Evolutionary conservation across 2,329 filamentous ascomycete species (phyloP).

Genomic region (Rosellinia necatrix): DNA sequence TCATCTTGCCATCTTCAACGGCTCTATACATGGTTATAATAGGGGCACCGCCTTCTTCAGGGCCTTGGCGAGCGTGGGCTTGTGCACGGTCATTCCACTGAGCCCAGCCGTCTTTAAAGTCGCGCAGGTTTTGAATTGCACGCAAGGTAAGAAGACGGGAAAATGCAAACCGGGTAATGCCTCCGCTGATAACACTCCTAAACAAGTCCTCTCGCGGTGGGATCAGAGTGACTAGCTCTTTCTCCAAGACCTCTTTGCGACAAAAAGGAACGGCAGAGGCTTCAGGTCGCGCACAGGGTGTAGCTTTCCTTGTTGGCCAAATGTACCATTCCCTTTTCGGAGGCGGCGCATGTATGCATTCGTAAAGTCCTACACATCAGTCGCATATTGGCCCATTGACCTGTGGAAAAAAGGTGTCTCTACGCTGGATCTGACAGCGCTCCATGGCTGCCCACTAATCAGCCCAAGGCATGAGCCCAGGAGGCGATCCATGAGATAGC

Average conservation of each 20-base stretch:
- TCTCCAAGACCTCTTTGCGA: constrained; percentile 40
- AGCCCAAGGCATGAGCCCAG: constrained; percentile 50
- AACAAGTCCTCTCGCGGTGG: constrained; percentile 42
- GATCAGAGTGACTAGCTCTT: constrained; percentile 32
- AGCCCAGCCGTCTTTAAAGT: neutral
- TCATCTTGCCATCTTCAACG: constrained; percentile 31
- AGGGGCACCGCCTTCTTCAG: too few species aligned
- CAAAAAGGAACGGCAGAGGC: constrained; percentile 44
- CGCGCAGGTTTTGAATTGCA: neutral
- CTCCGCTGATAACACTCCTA: constrained; percentile 42
- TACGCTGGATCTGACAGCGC: constrained; percentile 28
- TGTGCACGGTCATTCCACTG: neutral
- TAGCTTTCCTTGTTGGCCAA: constrained; percentile 6
- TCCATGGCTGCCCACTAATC: constrained; percentile 42
- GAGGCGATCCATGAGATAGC: constrained; percentile 44
- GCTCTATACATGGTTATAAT: constrained; percentile 27
- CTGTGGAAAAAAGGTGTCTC: constrained; percentile 29
- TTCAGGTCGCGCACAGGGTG: constrained; percentile 33
- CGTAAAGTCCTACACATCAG: neutral
- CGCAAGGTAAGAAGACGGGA: constrained; percentile 34
- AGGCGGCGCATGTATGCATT: neutral
- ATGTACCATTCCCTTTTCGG: neutral
- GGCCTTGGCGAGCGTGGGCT: too few species aligned
- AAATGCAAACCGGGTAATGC: constrained; percentile 38
- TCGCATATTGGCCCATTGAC: neutral